Base-by-base conservation (phyloP, 306 rosid species). In the Datisca glomerata region DNA sequence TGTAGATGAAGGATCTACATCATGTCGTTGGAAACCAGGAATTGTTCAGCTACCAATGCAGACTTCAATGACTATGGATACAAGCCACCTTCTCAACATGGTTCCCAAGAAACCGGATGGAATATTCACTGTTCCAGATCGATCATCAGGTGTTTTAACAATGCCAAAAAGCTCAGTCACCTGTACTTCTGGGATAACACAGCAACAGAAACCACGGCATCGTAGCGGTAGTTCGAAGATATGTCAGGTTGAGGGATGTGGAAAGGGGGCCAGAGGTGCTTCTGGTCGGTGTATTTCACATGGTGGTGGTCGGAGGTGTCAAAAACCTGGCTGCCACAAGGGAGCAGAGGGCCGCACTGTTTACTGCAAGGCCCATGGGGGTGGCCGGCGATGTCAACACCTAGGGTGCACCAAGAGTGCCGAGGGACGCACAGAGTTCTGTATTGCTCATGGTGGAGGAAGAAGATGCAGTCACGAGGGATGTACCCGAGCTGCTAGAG, bases 371-470 rank as follows among this genome's bases (percentile, higher is more conserved):
- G 96, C 96, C 56, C 96, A 86, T 49, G 96, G 96, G 58, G 96
- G 96, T 16, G 96, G 96, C n/a, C 71, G 96, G 28, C 78, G 96
- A 37, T 86, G 96, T 59, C 89, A 86, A 43, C 70, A 43, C 65
- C 79, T 86, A 61, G 96, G 96, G 40, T 86, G 96, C 64, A 81
- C 96, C n/a, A 86, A 81, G 76, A 86, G 96, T 70, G 96, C 96
- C 23, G 96, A 86, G 73, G 96, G 96, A 22, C 86, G 96, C 9
- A 86, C 96, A 4, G 96, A 86, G 53, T 81, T 59, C 62, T 86
- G 96, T 61, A 86, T 86, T 61, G 96, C 94, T 38, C 96, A 86
- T 70, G 96, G 96, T 70, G 96, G 96, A 31, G 96, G 96, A 25
- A 77, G 91, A 36, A 72, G 96, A 63, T 86, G 96, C 67, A 81